Base-by-base conservation (phyloP, 2,329 filamentous ascomycete genomes). In the Karstenula rhodostoma region DNA sequence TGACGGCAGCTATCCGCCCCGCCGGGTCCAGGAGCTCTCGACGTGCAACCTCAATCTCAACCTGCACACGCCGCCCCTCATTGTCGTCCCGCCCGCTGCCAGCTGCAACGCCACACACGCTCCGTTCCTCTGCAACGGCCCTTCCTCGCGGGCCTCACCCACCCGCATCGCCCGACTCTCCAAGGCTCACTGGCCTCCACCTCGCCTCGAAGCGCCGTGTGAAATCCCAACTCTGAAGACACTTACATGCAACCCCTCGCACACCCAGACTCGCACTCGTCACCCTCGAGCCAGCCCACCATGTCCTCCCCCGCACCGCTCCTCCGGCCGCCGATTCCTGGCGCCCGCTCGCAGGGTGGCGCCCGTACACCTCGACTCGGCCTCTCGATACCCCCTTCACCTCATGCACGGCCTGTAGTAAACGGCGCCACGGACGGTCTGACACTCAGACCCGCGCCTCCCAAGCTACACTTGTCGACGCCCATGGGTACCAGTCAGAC, bases 321-420 rank as follows among this genome's bases (percentile, higher is more conserved):
- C 60, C 89, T 96, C 58, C 90, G 93, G 62, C 91, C 93, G 57
- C 92, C 93, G 63, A 89, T 96, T 58, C 91, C 90, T 42, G 91
- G 92, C 65, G 84, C 77, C 50, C 77, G 78, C 57, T 75, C 84
- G 64, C 84, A 83, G 68, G 82, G 84, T 66, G 88, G 87, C 60
- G 82, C 85, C 61, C 85, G 90, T 65, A 84, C 90, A 56, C 93
- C 93, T 29, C 89, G 91, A 70, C 86, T 98, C 60, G 94, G 93
- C 47, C 87, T 98, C 58, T 92, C 94, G 48, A 98, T 98, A 60
- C 94, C 94, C 40, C 89, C 91, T 0, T 96, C 93, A 37, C 92
- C 93, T 51, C 94, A 88, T 79, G 90, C 85, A 63, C 92, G 94
- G 77, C 89, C 94, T 1, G 87, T 96, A 60, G 86, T 95, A 54